Conservation (phyloP, 2,329 filamentous ascomycete species). For the Ophiostoma populinum region DNA sequence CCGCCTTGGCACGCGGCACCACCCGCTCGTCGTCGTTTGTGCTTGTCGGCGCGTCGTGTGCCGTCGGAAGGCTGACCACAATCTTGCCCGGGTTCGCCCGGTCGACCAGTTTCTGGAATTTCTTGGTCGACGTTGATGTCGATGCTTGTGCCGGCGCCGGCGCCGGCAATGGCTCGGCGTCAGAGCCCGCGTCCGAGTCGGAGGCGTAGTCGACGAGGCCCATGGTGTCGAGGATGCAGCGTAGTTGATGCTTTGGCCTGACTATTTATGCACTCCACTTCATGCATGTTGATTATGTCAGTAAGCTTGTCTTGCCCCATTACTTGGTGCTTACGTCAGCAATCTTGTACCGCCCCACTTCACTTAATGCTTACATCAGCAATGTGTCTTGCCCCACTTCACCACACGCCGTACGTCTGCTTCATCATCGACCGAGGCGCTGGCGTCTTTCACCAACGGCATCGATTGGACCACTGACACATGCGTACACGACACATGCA, state of each 20-base stretch:
- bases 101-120: conserved; percentile 69
- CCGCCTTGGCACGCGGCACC: conserved; percentile 50
- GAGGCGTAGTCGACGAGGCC: conserved; percentile 72
- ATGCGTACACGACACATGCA: not conserved
- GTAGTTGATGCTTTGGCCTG: too few relatives aligned
- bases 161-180: conserved; percentile 19
- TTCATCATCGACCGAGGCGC: too few relatives aligned
- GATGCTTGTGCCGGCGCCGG: conserved; percentile 10
- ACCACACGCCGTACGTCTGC: too few relatives aligned
- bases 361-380: too few relatives aligned
- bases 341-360: too few relatives aligned
- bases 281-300: too few relatives aligned
- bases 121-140: conserved; percentile 24
- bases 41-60: conserved; percentile 17
- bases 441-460: too few relatives aligned
- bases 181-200: conserved; percentile 45
- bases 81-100: conserved; percentile 71
- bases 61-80: conserved; percentile 53
- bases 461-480: too few relatives aligned
- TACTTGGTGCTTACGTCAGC: too few relatives aligned
- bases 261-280: too few relatives aligned
- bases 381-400: too few relatives aligned
- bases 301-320: too few relatives aligned
- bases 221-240: conserved; percentile 29
- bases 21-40: conserved; percentile 35